Evolutionary conservation across 371 early-diverging fungal genomes (phyloP), one percentile per base, ranked within the genome.

Genomic region (Mortierella polycephala): DNA sequence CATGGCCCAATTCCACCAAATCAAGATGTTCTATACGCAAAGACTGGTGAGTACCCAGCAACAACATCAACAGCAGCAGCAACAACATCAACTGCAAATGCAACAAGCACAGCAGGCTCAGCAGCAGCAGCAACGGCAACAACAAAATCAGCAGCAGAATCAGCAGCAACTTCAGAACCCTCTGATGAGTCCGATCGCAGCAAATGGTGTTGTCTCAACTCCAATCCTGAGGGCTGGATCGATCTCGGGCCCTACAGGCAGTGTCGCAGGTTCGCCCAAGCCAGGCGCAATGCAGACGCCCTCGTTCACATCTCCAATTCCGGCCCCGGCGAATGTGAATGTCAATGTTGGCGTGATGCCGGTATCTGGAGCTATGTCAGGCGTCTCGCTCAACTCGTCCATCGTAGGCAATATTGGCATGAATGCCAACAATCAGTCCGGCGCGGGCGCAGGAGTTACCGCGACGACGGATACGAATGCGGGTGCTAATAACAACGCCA

Each of bases 111-210:
- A 62, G 21, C 55, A 54, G 30, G 65, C 56, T 16, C 73, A 67
- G 44, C 57, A 58, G 10, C 73, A 63, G 41, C 56, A 57, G 10
- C 46, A 21, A 6, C 53, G 40, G 45, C 66, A 54, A 14, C 67
- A 64, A 18, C 65, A 56, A 14, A 40, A 54, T 40, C 62, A 53
- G 14, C 74, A 67, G 12, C 79, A 69, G 20, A 20, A 58, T 11
- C 74, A 70, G 20, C 54, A 58, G 16, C 83, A 75, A 61, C 71
- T 80, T 44, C 71, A 74, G 61, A 74, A 77, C 18, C 83, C 85
- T 44, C 62, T 84, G 58, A 58, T 82, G 8, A 82, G 72, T 39
- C 87, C 70, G 71, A 14, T 76, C 63, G 46, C 75, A 49, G 64
- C 60, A 69, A 53, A 75, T 65, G 69, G 71, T 7, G 42, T 67